Base-by-base conservation (phyloP, 106 monocot species). In the Apostasia ramifera region DNA sequence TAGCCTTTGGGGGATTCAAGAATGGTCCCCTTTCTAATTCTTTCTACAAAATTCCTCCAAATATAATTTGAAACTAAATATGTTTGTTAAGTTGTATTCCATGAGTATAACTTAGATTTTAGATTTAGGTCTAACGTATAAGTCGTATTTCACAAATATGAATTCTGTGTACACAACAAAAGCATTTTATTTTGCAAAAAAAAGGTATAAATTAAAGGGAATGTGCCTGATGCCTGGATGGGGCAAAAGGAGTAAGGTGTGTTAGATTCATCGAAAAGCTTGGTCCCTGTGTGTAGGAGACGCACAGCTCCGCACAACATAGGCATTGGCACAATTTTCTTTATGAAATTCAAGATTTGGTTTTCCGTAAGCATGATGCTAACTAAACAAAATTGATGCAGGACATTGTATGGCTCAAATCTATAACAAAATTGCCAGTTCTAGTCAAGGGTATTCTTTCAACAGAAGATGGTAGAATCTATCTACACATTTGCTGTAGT, bases 331-430 rank as follows among this genome's bases (percentile, higher is more conserved):
- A 52, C 4, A 52, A 52, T 43, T 13, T 13, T 15, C 6, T n/a
- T 47, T 1, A 49, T 3, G 10, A 45, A 66, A 4, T 66, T 2
- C 6, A 53, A 51, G 40, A 8, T 10, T 47, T 70, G 12, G 3
- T 58, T 26, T 58, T 9, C 15, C 41, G 26, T 71, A 48, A 14
- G n/a, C 4, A 1, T 41, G 42, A n/a, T 12, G 40, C 14, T 72
- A 48, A 26, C 26, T 26, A 26, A 26, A 26, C 26, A 26, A 26
- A 26, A 26, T 26, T 26, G 26, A 26, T 81, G 42, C 82, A 87
- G 91, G 91, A 91, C 47, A 61, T 91, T 57, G 74, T 58, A 75
- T 92, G 91, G 91, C 68, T 92, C 13, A 92, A 71, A 76, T 81
- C 87, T 26, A 81, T 88, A 39, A 88, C 91, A 62, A 83, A 53